These are phyloP conservation scores for Nymphaea thermarum DNA, from an alignment of 164 flowering plant species.

Conservation along the genomic window DNA sequence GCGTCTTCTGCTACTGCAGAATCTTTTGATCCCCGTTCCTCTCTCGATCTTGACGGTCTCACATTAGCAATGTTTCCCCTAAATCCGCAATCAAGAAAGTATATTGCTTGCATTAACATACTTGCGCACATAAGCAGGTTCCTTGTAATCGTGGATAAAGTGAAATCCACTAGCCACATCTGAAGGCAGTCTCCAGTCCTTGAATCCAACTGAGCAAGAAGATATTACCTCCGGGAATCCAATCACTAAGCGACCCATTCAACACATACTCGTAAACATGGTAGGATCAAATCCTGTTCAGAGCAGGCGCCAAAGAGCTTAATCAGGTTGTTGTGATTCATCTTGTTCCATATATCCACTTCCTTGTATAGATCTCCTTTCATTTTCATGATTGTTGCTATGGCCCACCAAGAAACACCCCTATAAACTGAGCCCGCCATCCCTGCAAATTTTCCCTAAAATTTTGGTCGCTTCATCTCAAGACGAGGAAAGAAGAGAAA, in stretches of 20 bases:
- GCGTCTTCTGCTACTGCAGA: slow-evolving; percentile 8
- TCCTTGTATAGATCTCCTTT: slow-evolving; percentile 33
- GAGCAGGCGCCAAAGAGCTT: slow-evolving; percentile 39
- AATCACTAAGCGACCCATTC: slow-evolving; percentile 45
- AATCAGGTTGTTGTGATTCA: slow-evolving; percentile 60
- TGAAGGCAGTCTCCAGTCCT: slow-evolving; percentile 44
- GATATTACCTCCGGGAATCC: slow-evolving; percentile 20
- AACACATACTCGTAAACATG: slow-evolving; percentile 50
- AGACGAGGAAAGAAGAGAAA: neutral
- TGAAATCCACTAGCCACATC: slow-evolving; percentile 63
- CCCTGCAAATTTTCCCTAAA: slow-evolving; percentile 8
- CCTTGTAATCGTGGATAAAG: slow-evolving; percentile 50
- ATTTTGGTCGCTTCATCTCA: neutral
- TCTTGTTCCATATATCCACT: slow-evolving; percentile 31
- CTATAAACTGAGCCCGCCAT: slow-evolving; percentile 41
- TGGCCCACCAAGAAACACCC: slow-evolving; percentile 23
- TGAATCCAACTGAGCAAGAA: slow-evolving; percentile 22
- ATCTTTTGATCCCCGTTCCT: slow-evolving; percentile 3
- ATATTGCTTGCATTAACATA: slow-evolving; percentile 43
- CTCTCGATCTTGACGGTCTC: slow-evolving; percentile 29
- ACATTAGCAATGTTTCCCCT: slow-evolving; percentile 64
- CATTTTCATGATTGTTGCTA: slow-evolving; percentile 34
- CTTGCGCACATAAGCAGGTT: slow-evolving; percentile 47
- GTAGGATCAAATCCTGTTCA: slow-evolving; percentile 21
- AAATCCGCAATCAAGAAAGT: slow-evolving; percentile 24